Evolutionary conservation across 1,139 yeast species (phyloP), one percentile per base, ranked within the genome.

Genomic region (Debaryomyces psychrophilus): DNA sequence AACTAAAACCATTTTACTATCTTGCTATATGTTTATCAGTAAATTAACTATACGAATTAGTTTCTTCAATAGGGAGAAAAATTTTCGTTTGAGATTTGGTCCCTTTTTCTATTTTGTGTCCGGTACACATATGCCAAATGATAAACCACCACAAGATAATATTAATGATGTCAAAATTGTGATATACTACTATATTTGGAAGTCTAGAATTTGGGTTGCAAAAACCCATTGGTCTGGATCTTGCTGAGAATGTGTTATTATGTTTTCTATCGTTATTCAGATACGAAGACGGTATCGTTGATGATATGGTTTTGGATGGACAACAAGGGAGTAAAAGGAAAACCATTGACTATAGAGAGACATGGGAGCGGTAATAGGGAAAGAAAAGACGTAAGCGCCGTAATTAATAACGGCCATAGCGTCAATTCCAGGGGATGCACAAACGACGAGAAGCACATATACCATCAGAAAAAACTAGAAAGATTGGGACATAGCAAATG

Each of bases 1-100:
- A 81, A 90, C 96, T 82, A 89, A 86, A 87, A 88, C 96, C 96
- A 61, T 59, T 7, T 39, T 57, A 47, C 20, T 26, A 18, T 33
- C 11, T 31, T 18, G n/a, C 23, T 31, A 26, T 31, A 29, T 34
- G 27, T 31, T 28, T 36, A 31, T 31, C 40, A 38, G 11, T 31
- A 37, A 22, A 31, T 31, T 17, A 31, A 29, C 11, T 14, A 12
- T 8, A 14, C 6, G 15, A 15, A 14, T 20, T 7, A 11, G 12
- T 8, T 8, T 29, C 33, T 29, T 29, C 14, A 29, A 17, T 14
- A 22, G 41, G 27, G 29, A 27, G 46, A 48, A 51, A 51, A 50
- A 26, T 49, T 53, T 53, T 54, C 49, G 35, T 31, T 29, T 15
- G 31, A 25, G 26, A 37, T 28, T 28, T 26, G 17, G 38, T 9